Percentiles rank a stretch among this genome's conserved stretches.
Conservation (phyloP, 2,329 filamentous ascomycete species). For the Didymella exigua region DNA sequence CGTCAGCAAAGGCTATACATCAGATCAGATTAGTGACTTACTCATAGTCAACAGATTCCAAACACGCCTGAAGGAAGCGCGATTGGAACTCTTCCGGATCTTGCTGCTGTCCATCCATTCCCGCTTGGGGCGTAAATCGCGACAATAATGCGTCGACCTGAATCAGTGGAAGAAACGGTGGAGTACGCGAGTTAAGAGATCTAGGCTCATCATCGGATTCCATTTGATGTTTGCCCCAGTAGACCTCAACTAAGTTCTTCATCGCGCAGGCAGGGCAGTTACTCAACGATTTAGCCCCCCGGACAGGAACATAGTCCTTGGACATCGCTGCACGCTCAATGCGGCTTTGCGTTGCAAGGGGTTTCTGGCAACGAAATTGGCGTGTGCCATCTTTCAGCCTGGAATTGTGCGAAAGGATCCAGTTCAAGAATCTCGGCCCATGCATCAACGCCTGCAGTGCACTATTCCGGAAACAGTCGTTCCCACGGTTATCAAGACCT, state of each 20-base stretch:
- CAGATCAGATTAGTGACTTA: not conserved
- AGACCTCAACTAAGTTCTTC: not conserved
- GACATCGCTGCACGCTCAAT: not conserved
- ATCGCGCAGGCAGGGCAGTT: not conserved
- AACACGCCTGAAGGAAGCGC: not conserved
- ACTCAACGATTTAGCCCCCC: not conserved
- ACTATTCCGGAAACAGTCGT: not conserved
- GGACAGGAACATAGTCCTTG: not conserved
- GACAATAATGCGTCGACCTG: not conserved
- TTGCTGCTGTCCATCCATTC: not conserved
- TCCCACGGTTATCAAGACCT: not conserved
- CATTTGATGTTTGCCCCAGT: not conserved
- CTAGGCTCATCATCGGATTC: not conserved
- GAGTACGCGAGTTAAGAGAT: not conserved
- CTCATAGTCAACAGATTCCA: not conserved
- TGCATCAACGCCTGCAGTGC: not conserved
- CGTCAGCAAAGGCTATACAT: not conserved
- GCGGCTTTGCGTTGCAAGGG: not conserved
- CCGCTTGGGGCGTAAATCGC: not conserved
- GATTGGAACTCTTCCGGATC: not conserved
- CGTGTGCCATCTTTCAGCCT: not conserved
- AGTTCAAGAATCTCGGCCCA: not conserved
- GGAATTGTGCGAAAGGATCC: not conserved
- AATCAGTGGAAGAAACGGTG: not conserved
- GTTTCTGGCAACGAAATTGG: not conserved